Base-by-base conservation (phyloP, 2,329 filamentous ascomycete species). In the Aspergillus texensis region DNA sequence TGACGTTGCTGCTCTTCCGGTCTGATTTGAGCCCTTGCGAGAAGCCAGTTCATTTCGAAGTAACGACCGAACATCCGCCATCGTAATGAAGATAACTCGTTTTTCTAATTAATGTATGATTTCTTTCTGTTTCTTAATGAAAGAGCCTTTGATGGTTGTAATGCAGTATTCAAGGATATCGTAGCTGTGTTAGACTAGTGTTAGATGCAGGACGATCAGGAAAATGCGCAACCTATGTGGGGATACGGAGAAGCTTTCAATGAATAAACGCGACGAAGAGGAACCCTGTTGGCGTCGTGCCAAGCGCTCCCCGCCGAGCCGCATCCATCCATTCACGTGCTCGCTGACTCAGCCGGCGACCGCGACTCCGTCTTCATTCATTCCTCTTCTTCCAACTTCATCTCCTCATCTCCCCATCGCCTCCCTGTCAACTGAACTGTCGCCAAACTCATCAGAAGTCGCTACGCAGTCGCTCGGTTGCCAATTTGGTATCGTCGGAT, bases 21-120 rank as follows among this genome's bases (percentile, higher is more conserved):
- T 67, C 59, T 89, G 83, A 4, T 89, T 87, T 58, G 88, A 85
- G 71, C 94, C 88, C 67, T 90, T 87, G 62, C 92, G 88, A 65
- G 90, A 86, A 61, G 88, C 88, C 68, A 92, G 88, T 78, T 94
- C 91, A 72, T 89, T 90, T 70, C 91, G 91, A 62, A 96, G 85
- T 56, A 96, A 86, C 41, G 91, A 87, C 71, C 93, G 90, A 30
- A 92, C 89, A 77, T 96, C 92, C 69, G 91, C 84, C 91, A 95
- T 94, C 41, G 52, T 62, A 41, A 55, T 50, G 30, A 39, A 16
- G n/a, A 36, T 12, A 14, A n/a, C 10, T 16, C 8, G 11, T 6
- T 32, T 52, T 52, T 34, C 9, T 50, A 14, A 19, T 32, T 52
- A 16, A 11, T n/a, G 9, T 52, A 34, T n/a, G 16, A 9, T 11